Evolutionary conservation across 1,284 basidiomycete species (phyloP).

Genomic region (Singerocomus rubriflavus): DNA sequence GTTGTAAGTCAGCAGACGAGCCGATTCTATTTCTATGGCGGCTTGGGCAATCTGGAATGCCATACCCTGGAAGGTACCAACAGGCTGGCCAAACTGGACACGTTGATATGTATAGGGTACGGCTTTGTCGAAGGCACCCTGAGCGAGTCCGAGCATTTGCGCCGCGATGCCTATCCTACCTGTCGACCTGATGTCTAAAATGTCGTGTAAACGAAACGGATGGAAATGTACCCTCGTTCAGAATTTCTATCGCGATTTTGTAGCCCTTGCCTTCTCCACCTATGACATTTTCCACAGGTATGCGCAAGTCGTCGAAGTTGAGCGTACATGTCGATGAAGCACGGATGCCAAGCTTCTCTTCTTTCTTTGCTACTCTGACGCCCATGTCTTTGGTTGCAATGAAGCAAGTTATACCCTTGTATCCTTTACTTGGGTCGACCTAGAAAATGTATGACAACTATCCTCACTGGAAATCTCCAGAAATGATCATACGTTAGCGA

Average conservation of each 20-base stretch:
- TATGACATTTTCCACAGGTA: conserved; percentile 92
- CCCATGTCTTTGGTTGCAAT: conserved; percentile 96
- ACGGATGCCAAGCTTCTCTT: conserved; percentile 96
- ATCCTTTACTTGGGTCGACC: conserved; percentile 91
- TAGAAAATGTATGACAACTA: conserved; percentile 22
- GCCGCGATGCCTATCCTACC: conserved; percentile 96
- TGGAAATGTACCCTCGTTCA: conserved; percentile 75
- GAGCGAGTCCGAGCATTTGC: conserved; percentile 95
- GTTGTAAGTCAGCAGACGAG: conserved; percentile 94
- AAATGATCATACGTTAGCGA: conserved; percentile 71
- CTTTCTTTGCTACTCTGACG: conserved; percentile 97
- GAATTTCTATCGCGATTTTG: conserved; percentile 96
- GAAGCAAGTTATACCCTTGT: conserved; percentile 99
- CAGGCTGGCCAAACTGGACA: conserved; percentile 89
- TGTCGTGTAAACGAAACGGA: background rate
- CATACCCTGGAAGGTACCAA: conserved; percentile 95
- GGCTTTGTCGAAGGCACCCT: conserved; percentile 93
- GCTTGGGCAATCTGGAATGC: conserved; percentile 92
- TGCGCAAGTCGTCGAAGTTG: conserved; percentile 92
- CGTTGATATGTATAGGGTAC: conserved; percentile 94
- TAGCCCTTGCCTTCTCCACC: conserved; percentile 94
- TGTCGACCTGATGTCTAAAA: conserved; percentile 15
- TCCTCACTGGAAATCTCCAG: background rate
- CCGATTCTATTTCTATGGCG: conserved; percentile 87
- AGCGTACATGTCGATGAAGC: conserved; percentile 97